Evolutionary conservation across 805 yeast genomes (phyloP).

Genomic region (Metschnikowia continentalis): DNA sequence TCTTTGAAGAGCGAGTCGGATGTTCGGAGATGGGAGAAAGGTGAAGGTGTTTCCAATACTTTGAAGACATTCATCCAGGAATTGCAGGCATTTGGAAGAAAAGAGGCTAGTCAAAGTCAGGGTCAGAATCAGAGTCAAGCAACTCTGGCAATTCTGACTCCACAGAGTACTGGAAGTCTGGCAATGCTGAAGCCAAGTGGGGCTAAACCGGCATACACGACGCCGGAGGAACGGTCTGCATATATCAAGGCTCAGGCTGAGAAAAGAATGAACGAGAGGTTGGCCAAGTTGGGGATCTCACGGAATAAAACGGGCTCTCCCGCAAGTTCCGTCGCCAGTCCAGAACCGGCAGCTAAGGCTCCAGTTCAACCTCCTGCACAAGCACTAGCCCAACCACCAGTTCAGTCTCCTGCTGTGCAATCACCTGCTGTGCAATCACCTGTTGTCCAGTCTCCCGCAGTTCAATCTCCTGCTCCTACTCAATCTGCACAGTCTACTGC

Average conservation of each 20-base stretch:
- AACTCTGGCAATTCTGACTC: no score
- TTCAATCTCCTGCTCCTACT: not conserved
- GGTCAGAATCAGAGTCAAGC: no score
- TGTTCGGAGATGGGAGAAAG: constrained; percentile 74
- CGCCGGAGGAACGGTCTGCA: constrained; percentile 71
- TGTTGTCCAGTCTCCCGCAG: no score
- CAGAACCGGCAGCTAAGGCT: constrained; percentile 1
- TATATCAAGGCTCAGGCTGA: constrained; percentile 74
- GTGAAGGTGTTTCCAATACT: constrained; percentile 63
- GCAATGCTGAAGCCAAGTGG: not conserved
- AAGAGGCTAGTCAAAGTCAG: no score
- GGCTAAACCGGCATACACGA: constrained; percentile 25
- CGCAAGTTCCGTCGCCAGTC: not conserved
- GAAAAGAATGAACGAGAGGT: constrained; percentile 74
- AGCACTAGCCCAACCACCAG: no score
- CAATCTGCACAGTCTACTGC: not conserved
- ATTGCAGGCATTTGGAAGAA: constrained; percentile 30
- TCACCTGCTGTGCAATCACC: not conserved
- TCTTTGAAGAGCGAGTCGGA: constrained; percentile 45
- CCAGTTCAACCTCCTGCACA: constrained; percentile 3
- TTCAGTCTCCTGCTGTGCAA: not conserved
- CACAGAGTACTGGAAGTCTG: no score
- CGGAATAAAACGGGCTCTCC: constrained; percentile 27
- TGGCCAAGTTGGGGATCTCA: constrained; percentile 74
- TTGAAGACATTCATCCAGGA: constrained; percentile 60